These are phyloP conservation scores for Aspergillus sp. DNA, from an alignment of 2,329 filamentous ascomycete species.

Conservation along the genomic window DNA sequence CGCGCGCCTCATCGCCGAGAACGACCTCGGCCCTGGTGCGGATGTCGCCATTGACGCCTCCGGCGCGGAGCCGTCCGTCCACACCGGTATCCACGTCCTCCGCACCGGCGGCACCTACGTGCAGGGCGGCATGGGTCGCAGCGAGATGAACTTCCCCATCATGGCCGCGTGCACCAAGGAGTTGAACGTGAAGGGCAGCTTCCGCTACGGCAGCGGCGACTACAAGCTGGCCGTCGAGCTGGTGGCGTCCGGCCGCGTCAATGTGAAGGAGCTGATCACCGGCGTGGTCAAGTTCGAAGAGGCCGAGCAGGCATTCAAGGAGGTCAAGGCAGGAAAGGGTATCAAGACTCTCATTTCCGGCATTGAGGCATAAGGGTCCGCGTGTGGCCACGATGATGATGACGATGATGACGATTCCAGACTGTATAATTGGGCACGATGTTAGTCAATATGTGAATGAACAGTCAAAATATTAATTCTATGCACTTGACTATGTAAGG, in stretches of 20 bases:
- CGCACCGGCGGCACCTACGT: slow-evolving; percentile 73
- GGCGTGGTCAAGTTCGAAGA: slow-evolving; percentile 74
- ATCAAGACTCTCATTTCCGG: slow-evolving; percentile 50
- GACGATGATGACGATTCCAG: not conserved
- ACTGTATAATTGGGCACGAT: not conserved
- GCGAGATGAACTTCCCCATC: slow-evolving; percentile 88
- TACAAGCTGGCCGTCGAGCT: slow-evolving; percentile 81
- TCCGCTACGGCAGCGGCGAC: slow-evolving; percentile 85
- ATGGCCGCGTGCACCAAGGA: slow-evolving; percentile 88
- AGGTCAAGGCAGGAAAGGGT: slow-evolving; percentile 76
- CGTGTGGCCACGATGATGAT: not conserved
- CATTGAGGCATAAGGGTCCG: slow-evolving; percentile 20
- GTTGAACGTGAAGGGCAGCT: slow-evolving; percentile 80
- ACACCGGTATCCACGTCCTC: slow-evolving; percentile 69
- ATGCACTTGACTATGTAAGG: too few relatives aligned
- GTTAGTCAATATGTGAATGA: too few relatives aligned
- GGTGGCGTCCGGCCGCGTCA: slow-evolving; percentile 68
- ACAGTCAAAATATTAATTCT: too few relatives aligned
- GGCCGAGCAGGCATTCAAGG: slow-evolving; percentile 81
- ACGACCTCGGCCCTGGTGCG: slow-evolving; percentile 64
- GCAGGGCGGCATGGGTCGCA: slow-evolving; percentile 86
- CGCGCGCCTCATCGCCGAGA: slow-evolving; percentile 61
- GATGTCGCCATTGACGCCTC: slow-evolving; percentile 80
- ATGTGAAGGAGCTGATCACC: slow-evolving; percentile 76
- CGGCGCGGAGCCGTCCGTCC: slow-evolving; percentile 75